Percentiles rank a stretch among this genome's conserved stretches.
Evolutionary conservation across 2,329 filamentous ascomycete species (phyloP).

Genomic region (Epichloe festucae): DNA sequence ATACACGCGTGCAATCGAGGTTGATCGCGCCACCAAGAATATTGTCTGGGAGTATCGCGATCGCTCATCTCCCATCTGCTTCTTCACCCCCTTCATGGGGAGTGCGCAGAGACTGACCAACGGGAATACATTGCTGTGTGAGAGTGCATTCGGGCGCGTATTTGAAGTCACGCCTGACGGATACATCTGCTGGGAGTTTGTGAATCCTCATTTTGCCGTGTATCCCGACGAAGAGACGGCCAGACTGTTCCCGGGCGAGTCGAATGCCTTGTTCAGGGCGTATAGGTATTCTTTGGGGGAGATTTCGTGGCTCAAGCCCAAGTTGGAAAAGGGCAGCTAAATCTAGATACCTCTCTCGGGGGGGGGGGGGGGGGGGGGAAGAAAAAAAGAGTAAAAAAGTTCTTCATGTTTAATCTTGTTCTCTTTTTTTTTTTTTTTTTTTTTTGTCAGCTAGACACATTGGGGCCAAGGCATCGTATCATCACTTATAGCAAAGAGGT

Average conservation of each 20-base stretch:
- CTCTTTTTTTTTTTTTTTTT: neutral
- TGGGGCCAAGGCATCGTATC: neutral
- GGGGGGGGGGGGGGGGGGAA: too few species aligned
- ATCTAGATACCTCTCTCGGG: too few species aligned
- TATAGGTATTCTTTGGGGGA: slow-evolving; percentile 16
- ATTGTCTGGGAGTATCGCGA: slow-evolving; percentile 20
- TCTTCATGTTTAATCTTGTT: too few species aligned
- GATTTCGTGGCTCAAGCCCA: slow-evolving; percentile 14
- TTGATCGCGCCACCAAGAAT: slow-evolving; percentile 11
- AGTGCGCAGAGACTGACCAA: slow-evolving; percentile 16
- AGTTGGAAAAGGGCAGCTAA: neutral
- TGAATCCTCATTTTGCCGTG: slow-evolving; percentile 16
- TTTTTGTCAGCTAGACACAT: neutral
- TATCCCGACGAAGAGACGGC: slow-evolving; percentile 14
- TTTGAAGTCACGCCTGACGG: slow-evolving; percentile 16
- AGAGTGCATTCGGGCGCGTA: slow-evolving; percentile 15
- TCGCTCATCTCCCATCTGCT: slow-evolving; percentile 15
- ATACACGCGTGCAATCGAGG: slow-evolving; percentile 15
- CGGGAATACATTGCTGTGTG: slow-evolving; percentile 16
- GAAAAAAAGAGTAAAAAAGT: neutral
- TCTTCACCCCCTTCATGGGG: slow-evolving; percentile 20
- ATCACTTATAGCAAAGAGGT: neutral
- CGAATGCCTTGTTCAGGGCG: slow-evolving; percentile 16
- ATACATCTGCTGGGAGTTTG: slow-evolving; percentile 17
- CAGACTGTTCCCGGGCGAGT: slow-evolving; percentile 16